Base-by-base conservation (phyloP, 2,329 filamentous ascomycete genomes). In the Alternaria arborescens region DNA sequence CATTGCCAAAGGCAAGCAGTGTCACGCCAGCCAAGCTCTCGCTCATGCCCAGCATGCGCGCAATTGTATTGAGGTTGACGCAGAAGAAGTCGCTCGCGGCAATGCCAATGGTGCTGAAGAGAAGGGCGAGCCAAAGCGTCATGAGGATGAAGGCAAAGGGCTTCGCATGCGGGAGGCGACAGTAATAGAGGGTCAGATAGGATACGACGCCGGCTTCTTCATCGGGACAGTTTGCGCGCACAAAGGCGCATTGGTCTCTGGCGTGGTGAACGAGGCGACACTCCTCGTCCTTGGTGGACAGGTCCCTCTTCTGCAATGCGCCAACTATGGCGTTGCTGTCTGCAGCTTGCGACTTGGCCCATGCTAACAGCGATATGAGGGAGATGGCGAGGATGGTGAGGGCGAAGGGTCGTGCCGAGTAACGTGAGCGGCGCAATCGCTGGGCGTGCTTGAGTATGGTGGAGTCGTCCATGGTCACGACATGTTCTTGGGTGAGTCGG, bases 51-150 rank as follows among this genome's bases (percentile, higher is more conserved):
- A 98, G 84, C 53, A 97, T 88, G 58, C 86, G 90, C 22, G 95
- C 90, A 70, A 99, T 95, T 12, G 95, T 98, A 78, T 92, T 95
- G 34, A 99, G 85, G 75, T 99, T 97, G 81, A 98, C 88, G 80
- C 94, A 98, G 81, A 99, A 95, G 83, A 99, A 99, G 81, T 99
- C 95, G 79, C 93, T 97, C 22, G 95, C 95, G 14, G 95, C 95
- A 66, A 99, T 97, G 61, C 95, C 95, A 66, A 99, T 97, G 14
- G 95, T 98, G 69, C 91, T 94, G 80, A 99, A 99, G 8, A 99
- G 87, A 55, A 98, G 82, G 38, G 88, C 91, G 7, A 97, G 86
- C 95, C 95, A 99, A 61, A 89, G 71, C 16, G 92, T 86, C 46
- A 99, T 83, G 42, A 97, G 82, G 22, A 83, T 76, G 73, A 99